A percentile compares a stretch with the other conserved stretches of the same genome.
Evolutionary conservation across 306 rosid genomes (phyloP).

Genomic region (Trifolium repens): DNA sequence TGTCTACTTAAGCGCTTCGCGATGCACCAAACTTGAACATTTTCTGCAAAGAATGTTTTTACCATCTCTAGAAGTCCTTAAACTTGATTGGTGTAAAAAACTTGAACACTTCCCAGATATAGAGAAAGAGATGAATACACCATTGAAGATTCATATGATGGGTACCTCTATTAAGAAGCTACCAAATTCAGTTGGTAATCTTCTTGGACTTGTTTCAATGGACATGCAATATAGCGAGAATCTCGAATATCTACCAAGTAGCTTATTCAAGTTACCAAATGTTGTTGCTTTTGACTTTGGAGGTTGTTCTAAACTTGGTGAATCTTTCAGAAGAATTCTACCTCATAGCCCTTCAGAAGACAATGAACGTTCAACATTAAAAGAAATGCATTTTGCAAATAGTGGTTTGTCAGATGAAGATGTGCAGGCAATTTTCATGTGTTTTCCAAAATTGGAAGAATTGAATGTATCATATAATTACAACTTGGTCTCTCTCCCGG

Average conservation of each 20-base stretch:
- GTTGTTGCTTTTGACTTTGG: not conserved
- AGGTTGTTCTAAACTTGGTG: not conserved
- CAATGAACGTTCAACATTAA: not conserved
- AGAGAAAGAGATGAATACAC: not conserved
- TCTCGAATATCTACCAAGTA: constrained; percentile 19
- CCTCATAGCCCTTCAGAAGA: not conserved
- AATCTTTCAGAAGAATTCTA: not conserved
- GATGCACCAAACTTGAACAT: constrained; percentile 1
- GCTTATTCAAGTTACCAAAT: constrained; percentile 23
- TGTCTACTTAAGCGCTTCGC: not conserved
- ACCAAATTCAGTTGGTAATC: constrained; percentile 29
- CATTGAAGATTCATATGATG: not conserved
- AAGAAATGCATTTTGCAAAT: not conserved
- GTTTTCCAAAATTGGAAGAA: not conserved
- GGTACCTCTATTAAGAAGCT: not conserved
- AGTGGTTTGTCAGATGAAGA: not conserved
- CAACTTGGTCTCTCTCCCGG: not conserved
- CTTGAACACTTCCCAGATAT: constrained; percentile 30
- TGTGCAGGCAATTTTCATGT: not conserved
- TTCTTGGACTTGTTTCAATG: not conserved
- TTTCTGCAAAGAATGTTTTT: not conserved
- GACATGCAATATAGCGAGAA: not conserved
- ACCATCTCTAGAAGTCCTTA: constrained; percentile 17
- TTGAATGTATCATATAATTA: not conserved
- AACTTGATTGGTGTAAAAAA: not conserved